Evolutionary conservation across 1,284 basidiomycete species (phyloP).

Genomic region (Wolfiporia cocos): DNA sequence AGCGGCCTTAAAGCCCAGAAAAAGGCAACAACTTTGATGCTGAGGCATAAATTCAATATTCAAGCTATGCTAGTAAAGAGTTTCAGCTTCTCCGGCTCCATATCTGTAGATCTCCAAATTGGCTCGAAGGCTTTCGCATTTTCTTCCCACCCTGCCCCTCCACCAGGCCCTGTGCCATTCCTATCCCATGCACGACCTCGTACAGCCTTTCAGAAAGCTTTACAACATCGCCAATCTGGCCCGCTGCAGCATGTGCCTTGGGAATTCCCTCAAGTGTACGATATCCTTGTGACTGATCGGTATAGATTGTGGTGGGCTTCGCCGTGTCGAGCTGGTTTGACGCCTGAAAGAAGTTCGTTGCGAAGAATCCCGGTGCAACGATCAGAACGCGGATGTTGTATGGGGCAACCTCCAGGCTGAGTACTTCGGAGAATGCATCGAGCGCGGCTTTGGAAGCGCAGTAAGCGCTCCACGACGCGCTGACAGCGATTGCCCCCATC

Average conservation of each 20-base stretch:
- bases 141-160: conserved; percentile 4
- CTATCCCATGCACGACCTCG: conserved; percentile 19
- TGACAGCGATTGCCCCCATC: conserved; percentile 11
- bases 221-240: conserved; percentile 17
- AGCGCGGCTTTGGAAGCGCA: conserved; percentile 24
- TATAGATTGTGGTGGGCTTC: conserved; percentile 13
- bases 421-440: conserved; percentile 24
- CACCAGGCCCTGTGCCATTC: conserved; percentile 11
- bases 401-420: conserved; percentile 21
- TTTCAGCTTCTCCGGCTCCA: conserved; percentile 14
- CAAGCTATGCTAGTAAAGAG: too few relatives aligned
- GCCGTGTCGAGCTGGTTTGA: conserved; percentile 6
- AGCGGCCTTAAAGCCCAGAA: too few relatives aligned
- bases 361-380: conserved; percentile 26
- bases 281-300: conserved; percentile 16
- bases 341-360: conserved; percentile 21
- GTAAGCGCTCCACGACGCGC: conserved; percentile 20
- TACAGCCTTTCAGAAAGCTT: conserved; percentile 19
- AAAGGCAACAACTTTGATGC: too few relatives aligned
- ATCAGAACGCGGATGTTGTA: conserved; percentile 22
- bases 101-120: conserved; percentile 22
- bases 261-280: conserved; percentile 11
- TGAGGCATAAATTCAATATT: too few relatives aligned
- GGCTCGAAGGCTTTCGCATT: conserved; percentile 18
- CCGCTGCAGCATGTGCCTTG: conserved; percentile 1